Evolutionary conservation across 345 rosid species (phyloP).

Genomic region (Syzygium aromaticum): DNA sequence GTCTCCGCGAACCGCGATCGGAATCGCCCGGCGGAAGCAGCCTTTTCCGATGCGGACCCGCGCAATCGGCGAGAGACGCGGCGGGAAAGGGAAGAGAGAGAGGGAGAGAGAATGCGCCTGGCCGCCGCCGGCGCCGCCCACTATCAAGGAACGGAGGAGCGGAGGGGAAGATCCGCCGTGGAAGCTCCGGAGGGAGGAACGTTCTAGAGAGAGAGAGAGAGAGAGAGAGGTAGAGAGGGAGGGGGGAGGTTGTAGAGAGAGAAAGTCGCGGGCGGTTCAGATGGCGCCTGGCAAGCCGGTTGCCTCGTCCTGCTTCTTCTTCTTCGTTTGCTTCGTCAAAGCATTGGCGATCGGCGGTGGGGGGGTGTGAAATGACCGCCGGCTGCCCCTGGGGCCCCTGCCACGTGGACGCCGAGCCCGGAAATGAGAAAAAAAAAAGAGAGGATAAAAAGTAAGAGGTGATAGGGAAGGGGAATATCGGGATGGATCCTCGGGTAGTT

Average conservation of each 20-base stretch:
- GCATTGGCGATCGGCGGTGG: too few species aligned
- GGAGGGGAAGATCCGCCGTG: not conserved
- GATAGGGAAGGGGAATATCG: not conserved
- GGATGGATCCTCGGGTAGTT: not conserved
- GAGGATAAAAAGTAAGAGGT: not conserved
- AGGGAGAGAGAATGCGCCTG: not conserved
- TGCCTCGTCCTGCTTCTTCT: not conserved
- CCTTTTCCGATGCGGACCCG: not conserved
- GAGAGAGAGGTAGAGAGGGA: not conserved
- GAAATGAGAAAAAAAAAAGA: not conserved
- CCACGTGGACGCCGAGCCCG: not conserved
- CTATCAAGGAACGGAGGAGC: not conserved
- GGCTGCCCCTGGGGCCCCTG: not conserved
- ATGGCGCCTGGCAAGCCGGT: not conserved
- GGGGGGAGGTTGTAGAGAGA: not conserved
- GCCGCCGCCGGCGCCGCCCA: not conserved
- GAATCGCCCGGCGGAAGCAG: not conserved
- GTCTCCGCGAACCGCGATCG: not conserved
- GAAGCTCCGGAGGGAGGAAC: not conserved
- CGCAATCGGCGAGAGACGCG: not conserved
- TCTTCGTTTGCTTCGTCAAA: not conserved
- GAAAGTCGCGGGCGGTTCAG: not conserved
- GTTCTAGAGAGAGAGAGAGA: not conserved
- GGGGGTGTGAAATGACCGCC: not conserved
- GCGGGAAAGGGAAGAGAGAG: not conserved